Percentiles rank a stretch among this genome's conserved stretches.
Evolutionary conservation across 495 filamentous ascomycete species (phyloP).

Genomic region (Daldinia concentrica): DNA sequence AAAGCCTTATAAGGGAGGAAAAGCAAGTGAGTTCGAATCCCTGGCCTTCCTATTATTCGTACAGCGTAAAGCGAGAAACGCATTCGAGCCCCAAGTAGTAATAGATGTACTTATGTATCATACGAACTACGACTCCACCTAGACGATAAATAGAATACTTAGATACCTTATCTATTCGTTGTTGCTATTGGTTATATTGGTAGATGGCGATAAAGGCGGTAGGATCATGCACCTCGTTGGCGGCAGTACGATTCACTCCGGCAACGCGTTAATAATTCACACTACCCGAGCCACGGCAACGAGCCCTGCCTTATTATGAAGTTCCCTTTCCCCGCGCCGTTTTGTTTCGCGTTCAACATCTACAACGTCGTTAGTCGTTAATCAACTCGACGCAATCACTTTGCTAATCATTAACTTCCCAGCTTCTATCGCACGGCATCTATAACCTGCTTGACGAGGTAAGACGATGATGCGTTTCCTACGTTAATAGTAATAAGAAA

Average conservation of each 20-base stretch:
- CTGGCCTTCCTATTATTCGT: not conserved
- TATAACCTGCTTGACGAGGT: not conserved
- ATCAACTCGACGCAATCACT: not conserved
- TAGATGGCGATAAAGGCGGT: not conserved
- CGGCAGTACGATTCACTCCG: not conserved
- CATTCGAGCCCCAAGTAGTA: not conserved
- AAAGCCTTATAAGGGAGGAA: constrained; percentile 20
- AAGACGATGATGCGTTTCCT: not conserved
- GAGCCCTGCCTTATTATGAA: not conserved
- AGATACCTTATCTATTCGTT: not conserved
- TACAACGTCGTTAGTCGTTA: not conserved
- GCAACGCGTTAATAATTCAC: not conserved
- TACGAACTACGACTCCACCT: not conserved
- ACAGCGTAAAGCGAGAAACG: not conserved
- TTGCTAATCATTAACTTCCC: not conserved
- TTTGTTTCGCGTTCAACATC: not conserved
- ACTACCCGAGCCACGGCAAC: not conserved
- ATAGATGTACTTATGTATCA: constrained; percentile 1
- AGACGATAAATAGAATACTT: constrained; percentile 3
- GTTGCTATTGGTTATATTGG: not conserved
- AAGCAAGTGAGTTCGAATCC: not conserved
- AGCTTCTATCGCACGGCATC: not conserved
- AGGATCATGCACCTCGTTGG: not conserved
- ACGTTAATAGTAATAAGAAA: not conserved
- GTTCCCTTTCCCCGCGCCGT: not conserved